These are phyloP conservation scores for Myriangium duriaei DNA, from an alignment of 2,329 filamentous ascomycete genomes.

Conservation along the genomic window DNA sequence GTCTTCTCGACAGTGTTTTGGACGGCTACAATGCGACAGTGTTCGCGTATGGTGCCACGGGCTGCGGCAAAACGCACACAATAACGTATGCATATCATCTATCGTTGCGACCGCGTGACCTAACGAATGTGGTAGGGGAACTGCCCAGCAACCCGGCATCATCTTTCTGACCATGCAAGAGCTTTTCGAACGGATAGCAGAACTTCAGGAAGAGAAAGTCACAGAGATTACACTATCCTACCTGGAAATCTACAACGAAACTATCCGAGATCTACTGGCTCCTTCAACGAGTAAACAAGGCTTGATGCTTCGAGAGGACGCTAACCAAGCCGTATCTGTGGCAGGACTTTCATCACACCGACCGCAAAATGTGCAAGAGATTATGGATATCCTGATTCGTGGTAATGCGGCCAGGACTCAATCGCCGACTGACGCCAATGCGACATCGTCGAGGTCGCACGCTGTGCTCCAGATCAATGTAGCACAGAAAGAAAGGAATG, in stretches of 20 bases:
- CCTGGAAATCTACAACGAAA: constrained; percentile 98
- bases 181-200: constrained; percentile 89
- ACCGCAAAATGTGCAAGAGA: constrained; percentile 75
- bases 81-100: constrained; percentile 42
- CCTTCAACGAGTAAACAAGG: constrained; percentile 64
- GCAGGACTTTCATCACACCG: constrained; percentile 82
- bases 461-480: constrained; percentile 96
- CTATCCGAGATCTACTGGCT: constrained; percentile 87
- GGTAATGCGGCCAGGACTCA: constrained; percentile 93
- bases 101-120: neutral
- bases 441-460: constrained; percentile 92
- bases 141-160: constrained; percentile 82
- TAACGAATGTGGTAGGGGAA: constrained; percentile 42
- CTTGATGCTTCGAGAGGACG: constrained; percentile 87
- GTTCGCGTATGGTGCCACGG: constrained; percentile 94
- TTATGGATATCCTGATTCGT: constrained; percentile 98
- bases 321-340: constrained; percentile 84
- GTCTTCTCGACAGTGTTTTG: constrained; percentile 83
- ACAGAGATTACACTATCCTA: constrained; percentile 90
- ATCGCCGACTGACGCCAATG: constrained; percentile 92
- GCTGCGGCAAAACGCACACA: constrained; percentile 96
- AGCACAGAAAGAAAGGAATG: constrained; percentile 85
- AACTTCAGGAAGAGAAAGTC: constrained; percentile 70
- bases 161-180: constrained; percentile 99
- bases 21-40: constrained; percentile 98